A percentile compares a stretch with the other conserved stretches of the same genome.
Evolutionary conservation across 2,329 filamentous ascomycete species (phyloP).

Genomic region (Cladobotryum mycophilum): DNA sequence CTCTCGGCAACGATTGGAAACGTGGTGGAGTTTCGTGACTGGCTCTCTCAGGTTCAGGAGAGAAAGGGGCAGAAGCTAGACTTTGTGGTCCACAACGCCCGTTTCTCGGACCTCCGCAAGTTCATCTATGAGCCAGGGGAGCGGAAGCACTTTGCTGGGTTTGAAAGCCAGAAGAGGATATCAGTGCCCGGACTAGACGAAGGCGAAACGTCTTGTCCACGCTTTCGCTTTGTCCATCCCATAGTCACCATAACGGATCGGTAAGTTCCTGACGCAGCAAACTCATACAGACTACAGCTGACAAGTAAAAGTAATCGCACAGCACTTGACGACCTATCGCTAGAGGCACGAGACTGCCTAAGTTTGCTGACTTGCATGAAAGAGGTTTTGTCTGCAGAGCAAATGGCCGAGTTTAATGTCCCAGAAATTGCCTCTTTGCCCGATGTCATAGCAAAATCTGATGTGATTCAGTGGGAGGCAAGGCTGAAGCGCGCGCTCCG

Average conservation of each 20-base stretch:
- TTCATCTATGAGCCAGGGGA: conserved; percentile 56
- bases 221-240: conserved; percentile 60
- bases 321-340: conserved; percentile 6
- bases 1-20: conserved; percentile 77
- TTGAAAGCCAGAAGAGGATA: conserved; percentile 37
- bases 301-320: conserved; percentile 1
- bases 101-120: conserved; percentile 75
- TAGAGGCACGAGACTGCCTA: conserved; percentile 10
- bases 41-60: conserved; percentile 60
- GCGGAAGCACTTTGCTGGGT: conserved; percentile 44
- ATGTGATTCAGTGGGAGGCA: conserved; percentile 61
- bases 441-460: conserved; percentile 53
- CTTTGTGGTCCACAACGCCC: conserved; percentile 61
- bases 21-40: conserved; percentile 60
- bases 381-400: background rate
- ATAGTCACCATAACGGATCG: conserved; percentile 56
- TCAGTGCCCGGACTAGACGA: conserved; percentile 41
- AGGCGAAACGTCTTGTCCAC: conserved; percentile 24
- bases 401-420: background rate
- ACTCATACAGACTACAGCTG: background rate
- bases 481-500: conserved; percentile 52
- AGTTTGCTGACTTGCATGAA: conserved; percentile 2
- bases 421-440: conserved; percentile 31
- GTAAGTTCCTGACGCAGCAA: conserved; percentile 17
- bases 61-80: conserved; percentile 56